Conservation (phyloP, 2,329 filamentous ascomycete genomes). For the Cladorrhinum sp. region DNA sequence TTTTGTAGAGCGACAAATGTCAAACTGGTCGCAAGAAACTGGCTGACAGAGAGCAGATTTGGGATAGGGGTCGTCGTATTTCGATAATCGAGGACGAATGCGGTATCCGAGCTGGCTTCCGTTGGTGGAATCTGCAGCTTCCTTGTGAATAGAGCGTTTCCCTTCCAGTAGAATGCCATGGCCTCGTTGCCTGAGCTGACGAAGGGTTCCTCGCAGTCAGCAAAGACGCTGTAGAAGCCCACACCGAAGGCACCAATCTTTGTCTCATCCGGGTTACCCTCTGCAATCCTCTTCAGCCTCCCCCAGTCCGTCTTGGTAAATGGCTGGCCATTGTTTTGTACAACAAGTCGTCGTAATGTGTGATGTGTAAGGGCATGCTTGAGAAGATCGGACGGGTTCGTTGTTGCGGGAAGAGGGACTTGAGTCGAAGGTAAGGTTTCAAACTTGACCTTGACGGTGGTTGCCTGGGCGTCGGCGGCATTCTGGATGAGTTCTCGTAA, state of each 20-base stretch:
- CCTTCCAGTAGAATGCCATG: constrained; percentile 99
- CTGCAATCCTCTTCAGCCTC: constrained; percentile 92
- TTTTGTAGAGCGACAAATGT: constrained; percentile 88
- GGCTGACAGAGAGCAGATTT: constrained; percentile 78
- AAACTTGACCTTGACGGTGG: constrained; percentile 84
- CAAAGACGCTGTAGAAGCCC: constrained; percentile 97
- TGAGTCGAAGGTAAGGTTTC: constrained; percentile 82
- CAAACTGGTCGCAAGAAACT: constrained; percentile 91
- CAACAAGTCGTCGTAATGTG: constrained; percentile 80
- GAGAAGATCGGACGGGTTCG: constrained; percentile 67
- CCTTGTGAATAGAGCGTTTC: constrained; percentile 92
- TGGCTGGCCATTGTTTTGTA: constrained; percentile 85
- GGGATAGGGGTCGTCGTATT: constrained; percentile 85
- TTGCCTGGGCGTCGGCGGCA: constrained; percentile 93
- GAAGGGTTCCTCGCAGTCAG: constrained; percentile 96
- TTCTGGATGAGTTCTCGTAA: constrained; percentile 96
- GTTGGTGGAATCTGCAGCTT: constrained; percentile 70
- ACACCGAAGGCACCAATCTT: constrained; percentile 99
- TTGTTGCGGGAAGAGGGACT: constrained; percentile 65
- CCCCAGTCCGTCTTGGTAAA: constrained; percentile 93
- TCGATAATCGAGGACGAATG: constrained; percentile 92
- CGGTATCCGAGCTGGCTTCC: constrained; percentile 68
- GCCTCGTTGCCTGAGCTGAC: constrained; percentile 88
- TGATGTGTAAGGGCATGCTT: constrained; percentile 84
- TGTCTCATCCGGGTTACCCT: constrained; percentile 97